Evolutionary conservation across 306 rosid species (phyloP).

Genomic region (Trichosanthes truncata): DNA sequence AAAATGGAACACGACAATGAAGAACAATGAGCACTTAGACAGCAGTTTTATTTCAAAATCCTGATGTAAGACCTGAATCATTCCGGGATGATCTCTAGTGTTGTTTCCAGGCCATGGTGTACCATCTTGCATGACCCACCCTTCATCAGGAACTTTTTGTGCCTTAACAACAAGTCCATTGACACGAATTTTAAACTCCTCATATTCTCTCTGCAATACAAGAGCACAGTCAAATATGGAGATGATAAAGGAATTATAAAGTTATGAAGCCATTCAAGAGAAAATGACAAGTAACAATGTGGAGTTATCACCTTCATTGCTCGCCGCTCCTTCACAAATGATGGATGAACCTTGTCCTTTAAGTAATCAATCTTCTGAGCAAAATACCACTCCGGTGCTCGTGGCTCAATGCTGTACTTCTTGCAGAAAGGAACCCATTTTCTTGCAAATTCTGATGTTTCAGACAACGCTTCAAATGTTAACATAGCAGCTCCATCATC

Average conservation of each 20-base stretch:
- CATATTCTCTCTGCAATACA: slow-evolving; percentile 79
- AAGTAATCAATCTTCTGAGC: slow-evolving; percentile 89
- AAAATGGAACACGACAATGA: background rate
- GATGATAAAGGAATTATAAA: background rate
- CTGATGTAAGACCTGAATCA: slow-evolving; percentile 71
- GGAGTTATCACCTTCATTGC: slow-evolving; percentile 72
- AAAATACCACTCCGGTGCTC: slow-evolving; percentile 98
- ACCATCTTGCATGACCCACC: slow-evolving; percentile 99
- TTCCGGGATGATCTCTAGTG: slow-evolving; percentile 97
- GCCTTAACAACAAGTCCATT: slow-evolving; percentile 92
- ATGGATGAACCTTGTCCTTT: slow-evolving; percentile 88
- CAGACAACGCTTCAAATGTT: slow-evolving; percentile 89
- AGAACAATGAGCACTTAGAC: background rate
- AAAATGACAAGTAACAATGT: background rate
- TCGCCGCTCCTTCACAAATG: slow-evolving; percentile 93
- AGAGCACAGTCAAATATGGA: background rate
- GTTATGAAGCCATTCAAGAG: background rate
- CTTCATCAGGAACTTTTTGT: slow-evolving; percentile 77
- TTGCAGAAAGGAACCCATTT: slow-evolving; percentile 97
- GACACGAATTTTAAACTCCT: slow-evolving; percentile 83
- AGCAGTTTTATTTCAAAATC: background rate
- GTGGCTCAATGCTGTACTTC: slow-evolving; percentile 79
- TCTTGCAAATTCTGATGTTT: slow-evolving; percentile 87
- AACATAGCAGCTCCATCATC: slow-evolving; percentile 99
- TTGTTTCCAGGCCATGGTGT: slow-evolving; percentile 99